These are phyloP conservation scores for Emydomyces testavorans DNA, from an alignment of 2,329 filamentous ascomycete genomes.

Conservation along the genomic window DNA sequence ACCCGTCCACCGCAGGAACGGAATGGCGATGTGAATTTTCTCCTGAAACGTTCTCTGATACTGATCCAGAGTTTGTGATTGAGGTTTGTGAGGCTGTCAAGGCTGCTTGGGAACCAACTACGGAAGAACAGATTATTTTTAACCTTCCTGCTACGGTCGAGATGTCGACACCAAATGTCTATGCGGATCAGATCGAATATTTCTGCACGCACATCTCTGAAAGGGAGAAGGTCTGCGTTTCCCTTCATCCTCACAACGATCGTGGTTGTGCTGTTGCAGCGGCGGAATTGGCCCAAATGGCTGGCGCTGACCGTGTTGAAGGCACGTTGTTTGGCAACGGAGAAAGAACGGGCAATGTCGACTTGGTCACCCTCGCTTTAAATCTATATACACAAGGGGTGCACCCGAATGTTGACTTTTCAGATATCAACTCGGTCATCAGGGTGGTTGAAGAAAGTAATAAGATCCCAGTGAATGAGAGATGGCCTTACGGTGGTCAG, in stretches of 20 bases:
- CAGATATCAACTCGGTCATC: constrained; percentile 73
- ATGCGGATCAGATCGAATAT: constrained; percentile 91
- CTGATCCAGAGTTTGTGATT: constrained; percentile 69
- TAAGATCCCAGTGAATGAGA: constrained; percentile 85
- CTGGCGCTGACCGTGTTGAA: constrained; percentile 85
- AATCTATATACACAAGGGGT: constrained; percentile 95
- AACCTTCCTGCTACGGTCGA: constrained; percentile 95
- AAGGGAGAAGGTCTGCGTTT: constrained; percentile 76
- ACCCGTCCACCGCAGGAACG: constrained; percentile 45
- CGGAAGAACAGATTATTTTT: constrained; percentile 78
- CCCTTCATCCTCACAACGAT: constrained; percentile 90
- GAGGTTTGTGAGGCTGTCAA: constrained; percentile 87
- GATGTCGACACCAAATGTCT: constrained; percentile 87
- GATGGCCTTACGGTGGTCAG: constrained; percentile 81
- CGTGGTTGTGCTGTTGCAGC: constrained; percentile 81
- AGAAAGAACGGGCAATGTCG: constrained; percentile 89
- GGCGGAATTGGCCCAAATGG: constrained; percentile 90
- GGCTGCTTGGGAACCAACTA: constrained; percentile 75
- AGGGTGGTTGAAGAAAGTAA: constrained; percentile 83
- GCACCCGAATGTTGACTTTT: constrained; percentile 77
- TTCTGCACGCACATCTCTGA: constrained; percentile 80
- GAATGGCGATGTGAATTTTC: constrained; percentile 44
- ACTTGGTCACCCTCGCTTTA: constrained; percentile 80
- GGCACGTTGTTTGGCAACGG: constrained; percentile 91
- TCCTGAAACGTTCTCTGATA: constrained; percentile 68